A percentile compares a stretch with the other conserved stretches of the same genome.
These are phyloP conservation scores for Wickerhamomyces bovis DNA, from an alignment of 805 yeast species.

Conservation along the genomic window DNA sequence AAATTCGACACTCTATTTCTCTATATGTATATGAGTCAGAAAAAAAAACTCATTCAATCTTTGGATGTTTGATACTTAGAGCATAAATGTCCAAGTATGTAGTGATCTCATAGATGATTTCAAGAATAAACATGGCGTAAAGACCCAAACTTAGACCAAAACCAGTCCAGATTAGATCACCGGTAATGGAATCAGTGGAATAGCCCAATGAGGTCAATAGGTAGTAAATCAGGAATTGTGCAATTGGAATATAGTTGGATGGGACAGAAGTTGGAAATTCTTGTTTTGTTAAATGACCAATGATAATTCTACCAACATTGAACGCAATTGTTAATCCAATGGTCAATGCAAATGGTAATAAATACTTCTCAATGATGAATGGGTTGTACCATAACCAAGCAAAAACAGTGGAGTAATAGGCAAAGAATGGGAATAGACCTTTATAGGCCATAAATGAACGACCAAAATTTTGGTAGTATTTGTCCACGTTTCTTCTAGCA, in stretches of 20 bases:
- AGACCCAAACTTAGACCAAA: slow-evolving; percentile 61
- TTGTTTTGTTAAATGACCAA: slow-evolving; percentile 79
- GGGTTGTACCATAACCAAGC: slow-evolving; percentile 47
- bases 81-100: slow-evolving; percentile 80
- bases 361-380: slow-evolving; percentile 27
- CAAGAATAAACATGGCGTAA: slow-evolving; percentile 67
- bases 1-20: not conserved
- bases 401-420: slow-evolving; percentile 28
- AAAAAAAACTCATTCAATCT: slow-evolving; percentile 27
- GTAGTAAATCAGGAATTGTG: slow-evolving; percentile 34
- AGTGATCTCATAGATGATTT: slow-evolving; percentile 76
- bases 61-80: slow-evolving; percentile 74
- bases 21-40: not conserved
- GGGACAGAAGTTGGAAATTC: slow-evolving; percentile 67
- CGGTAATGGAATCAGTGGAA: slow-evolving; percentile 37
- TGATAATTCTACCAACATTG: slow-evolving; percentile 84
- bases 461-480: slow-evolving; percentile 32
- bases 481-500: slow-evolving; percentile 57
- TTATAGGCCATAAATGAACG: slow-evolving; percentile 33
- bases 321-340: slow-evolving; percentile 77
- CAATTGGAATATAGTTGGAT: slow-evolving; percentile 60
- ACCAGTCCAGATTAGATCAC: slow-evolving; percentile 58
- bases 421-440: slow-evolving; percentile 62
- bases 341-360: slow-evolving; percentile 57
- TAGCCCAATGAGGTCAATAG: slow-evolving; percentile 22